Percentiles rank a stretch among this genome's conserved stretches.
These are phyloP conservation scores for Rhizopogon sp. DNA, from an alignment of 768 basidiomycete species.

Conservation along the genomic window DNA sequence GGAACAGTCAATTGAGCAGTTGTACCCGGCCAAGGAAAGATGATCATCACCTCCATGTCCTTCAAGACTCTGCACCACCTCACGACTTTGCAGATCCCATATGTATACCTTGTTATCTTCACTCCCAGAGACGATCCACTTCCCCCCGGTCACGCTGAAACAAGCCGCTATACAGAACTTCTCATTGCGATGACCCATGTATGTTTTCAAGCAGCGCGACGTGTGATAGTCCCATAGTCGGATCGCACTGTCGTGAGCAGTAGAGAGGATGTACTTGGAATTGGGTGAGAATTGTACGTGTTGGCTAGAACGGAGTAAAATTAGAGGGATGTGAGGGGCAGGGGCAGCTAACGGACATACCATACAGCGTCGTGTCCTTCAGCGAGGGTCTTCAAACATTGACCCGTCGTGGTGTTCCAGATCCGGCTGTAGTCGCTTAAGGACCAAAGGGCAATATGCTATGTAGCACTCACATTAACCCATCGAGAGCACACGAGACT, in stretches of 20 bases:
- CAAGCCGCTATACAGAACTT: slow-evolving; percentile 83
- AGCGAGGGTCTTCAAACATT: slow-evolving; percentile 93
- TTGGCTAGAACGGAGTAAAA: slow-evolving; percentile 44
- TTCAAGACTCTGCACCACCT: slow-evolving; percentile 75
- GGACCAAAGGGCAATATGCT: slow-evolving; percentile 1
- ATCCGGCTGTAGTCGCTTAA: slow-evolving; percentile 60
- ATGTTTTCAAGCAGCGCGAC: slow-evolving; percentile 86
- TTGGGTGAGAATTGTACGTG: slow-evolving; percentile 95
- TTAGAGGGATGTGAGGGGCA: background rate
- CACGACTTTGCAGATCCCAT: slow-evolving; percentile 88
- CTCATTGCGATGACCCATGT: slow-evolving; percentile 75
- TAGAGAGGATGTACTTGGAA: slow-evolving; percentile 90
- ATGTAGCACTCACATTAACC: slow-evolving; percentile 69
- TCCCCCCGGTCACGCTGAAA: slow-evolving; percentile 80
- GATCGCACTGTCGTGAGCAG: slow-evolving; percentile 89
- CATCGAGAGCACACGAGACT: slow-evolving; percentile 89
- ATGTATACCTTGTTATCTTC: slow-evolving; percentile 89
- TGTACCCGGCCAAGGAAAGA: background rate
- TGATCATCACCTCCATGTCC: slow-evolving; percentile 61
- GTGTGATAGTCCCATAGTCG: slow-evolving; percentile 95
- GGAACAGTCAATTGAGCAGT: background rate
- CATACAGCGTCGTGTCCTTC: slow-evolving; percentile 85
- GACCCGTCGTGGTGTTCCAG: slow-evolving; percentile 90
- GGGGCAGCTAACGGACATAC: slow-evolving; percentile 29
- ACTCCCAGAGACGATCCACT: slow-evolving; percentile 88